These are phyloP conservation scores for Aureobasidium pullulans DNA, from an alignment of 2,329 filamentous ascomycete species.

Conservation along the genomic window DNA sequence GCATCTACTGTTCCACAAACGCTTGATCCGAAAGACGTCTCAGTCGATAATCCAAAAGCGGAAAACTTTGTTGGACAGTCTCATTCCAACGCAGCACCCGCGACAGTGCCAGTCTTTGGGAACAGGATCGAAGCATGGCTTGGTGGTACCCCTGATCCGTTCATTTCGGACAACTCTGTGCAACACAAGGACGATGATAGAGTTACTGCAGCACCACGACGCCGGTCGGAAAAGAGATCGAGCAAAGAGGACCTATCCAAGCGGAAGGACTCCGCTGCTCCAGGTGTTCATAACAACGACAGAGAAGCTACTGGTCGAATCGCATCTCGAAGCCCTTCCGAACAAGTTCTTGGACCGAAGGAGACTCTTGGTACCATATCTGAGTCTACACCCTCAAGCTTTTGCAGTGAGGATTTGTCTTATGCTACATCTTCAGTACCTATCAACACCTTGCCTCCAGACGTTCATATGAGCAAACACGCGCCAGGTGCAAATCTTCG, in stretches of 20 bases:
- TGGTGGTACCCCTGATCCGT: constrained; percentile 48
- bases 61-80: neutral
- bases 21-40: neutral
- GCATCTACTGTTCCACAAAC: neutral
- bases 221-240: neutral
- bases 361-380: constrained; percentile 19
- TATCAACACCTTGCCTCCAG: constrained; percentile 26
- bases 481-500: constrained; percentile 14
- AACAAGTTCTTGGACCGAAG: neutral
- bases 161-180: constrained; percentile 32
- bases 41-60: neutral
- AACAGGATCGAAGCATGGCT: constrained; percentile 57
- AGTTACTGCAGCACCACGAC: neutral
- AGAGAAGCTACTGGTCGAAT: neutral
- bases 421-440: constrained; percentile 30
- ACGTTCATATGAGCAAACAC: constrained; percentile 24
- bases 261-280: neutral
- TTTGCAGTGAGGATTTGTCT: constrained; percentile 26
- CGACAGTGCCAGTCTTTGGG: constrained; percentile 35
- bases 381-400: constrained; percentile 8
- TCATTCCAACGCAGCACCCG: neutral
- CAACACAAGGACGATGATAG: neutral
- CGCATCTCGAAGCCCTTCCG: neutral
- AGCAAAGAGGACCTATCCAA: neutral
- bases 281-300: neutral